phyloP scores from a whole-genome alignment of 257 asterid species.

The Solanum medicagineum region DNA sequence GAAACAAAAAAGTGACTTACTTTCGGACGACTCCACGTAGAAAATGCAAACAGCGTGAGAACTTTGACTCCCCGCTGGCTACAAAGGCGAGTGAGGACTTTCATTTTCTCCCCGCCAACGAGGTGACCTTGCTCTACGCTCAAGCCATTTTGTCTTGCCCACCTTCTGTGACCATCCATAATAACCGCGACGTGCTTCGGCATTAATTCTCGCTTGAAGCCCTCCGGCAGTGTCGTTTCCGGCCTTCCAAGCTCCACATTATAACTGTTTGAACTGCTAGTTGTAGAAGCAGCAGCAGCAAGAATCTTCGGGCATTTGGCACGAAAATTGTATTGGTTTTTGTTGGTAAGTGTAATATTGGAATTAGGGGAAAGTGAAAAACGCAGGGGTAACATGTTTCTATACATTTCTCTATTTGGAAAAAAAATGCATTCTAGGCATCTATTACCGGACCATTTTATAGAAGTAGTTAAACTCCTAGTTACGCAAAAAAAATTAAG shows the following conservation, averaged over 20 bases:
- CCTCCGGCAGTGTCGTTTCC: background rate
- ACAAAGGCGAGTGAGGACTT: background rate
- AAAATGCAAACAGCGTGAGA: slow-evolving; percentile 1
- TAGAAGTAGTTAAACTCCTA: background rate
- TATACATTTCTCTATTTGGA: background rate
- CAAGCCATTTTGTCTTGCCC: slow-evolving; percentile 2
- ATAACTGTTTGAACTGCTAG: background rate
- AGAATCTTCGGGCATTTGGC: background rate
- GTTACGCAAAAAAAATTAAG: background rate
- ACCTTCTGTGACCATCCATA: slow-evolving; percentile 18
- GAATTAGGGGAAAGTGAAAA: background rate
- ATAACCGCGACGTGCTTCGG: slow-evolving; percentile 16
- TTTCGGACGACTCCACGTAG: slow-evolving; percentile 7
- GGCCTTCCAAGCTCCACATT: background rate
- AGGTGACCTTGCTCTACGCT: background rate
- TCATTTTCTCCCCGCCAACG: background rate
- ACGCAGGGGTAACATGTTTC: background rate
- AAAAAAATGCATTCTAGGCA: background rate
- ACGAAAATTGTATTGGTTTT: background rate
- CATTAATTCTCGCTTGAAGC: background rate
- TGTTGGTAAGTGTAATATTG: background rate
- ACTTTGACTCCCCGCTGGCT: background rate
- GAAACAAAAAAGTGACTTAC: background rate
- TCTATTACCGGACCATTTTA: background rate
- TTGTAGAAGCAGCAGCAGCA: background rate